Percentiles rank a stretch among this genome's conserved stretches.
Evolutionary conservation across 163 green algal genomes (phyloP).

Genomic region (Coccomyxa subellipsoidea): DNA sequence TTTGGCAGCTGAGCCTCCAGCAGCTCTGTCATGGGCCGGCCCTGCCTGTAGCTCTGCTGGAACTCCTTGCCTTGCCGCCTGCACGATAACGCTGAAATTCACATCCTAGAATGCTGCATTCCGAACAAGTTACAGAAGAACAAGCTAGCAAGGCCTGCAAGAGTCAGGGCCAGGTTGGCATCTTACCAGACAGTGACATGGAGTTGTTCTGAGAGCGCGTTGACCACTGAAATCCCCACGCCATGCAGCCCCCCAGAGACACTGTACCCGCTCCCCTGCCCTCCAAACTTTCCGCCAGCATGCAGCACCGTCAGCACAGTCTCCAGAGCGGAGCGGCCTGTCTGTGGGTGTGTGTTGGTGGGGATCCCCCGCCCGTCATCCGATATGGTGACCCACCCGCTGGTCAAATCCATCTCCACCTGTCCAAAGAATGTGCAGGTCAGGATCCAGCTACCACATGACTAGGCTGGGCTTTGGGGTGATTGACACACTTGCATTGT

Average conservation of each 20-base stretch:
- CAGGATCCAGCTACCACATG: neutral
- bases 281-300: conserved; percentile 98
- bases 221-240: conserved; percentile 96
- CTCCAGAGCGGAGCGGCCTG: conserved; percentile 84
- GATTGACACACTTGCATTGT: no score
- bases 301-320: conserved; percentile 97
- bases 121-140: no score
- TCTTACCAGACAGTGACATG: conserved; percentile 61
- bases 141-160: no score
- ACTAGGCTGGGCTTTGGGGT: no score
- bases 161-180: no score
- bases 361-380: conserved; percentile 97
- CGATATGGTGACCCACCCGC: conserved; percentile 73
- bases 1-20: neutral
- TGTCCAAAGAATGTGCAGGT: conserved; percentile 13
- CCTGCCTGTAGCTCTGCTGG: conserved; percentile 39
- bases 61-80: conserved; percentile 32
- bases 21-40: conserved; percentile 23
- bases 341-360: conserved; percentile 85
- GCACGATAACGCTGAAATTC: neutral
- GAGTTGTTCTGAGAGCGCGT: conserved; percentile 83
- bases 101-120: no score
- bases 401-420: conserved; percentile 69
- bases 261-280: conserved; percentile 78
- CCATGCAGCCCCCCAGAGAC: conserved; percentile 95